Evolutionary conservation across 768 basidiomycete genomes (phyloP).

Genomic region (Mycena belliarum): DNA sequence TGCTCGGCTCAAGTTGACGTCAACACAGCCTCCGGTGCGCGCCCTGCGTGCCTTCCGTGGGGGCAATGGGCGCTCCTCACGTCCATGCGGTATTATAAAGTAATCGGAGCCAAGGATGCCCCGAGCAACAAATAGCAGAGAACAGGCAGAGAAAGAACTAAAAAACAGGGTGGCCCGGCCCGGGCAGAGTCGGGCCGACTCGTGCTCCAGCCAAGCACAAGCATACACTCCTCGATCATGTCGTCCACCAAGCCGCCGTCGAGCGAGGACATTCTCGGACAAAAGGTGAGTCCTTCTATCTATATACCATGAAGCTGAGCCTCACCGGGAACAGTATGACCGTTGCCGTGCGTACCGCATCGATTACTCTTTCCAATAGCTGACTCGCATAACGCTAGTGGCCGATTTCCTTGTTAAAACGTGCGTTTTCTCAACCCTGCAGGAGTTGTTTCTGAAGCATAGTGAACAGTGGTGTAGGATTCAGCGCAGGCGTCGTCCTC

Average conservation of each 20-base stretch:
- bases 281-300: constrained; percentile 66
- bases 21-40: constrained; percentile 4
- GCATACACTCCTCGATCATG: constrained; percentile 29
- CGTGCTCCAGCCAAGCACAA: neutral
- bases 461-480: constrained; percentile 73
- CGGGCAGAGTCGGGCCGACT: neutral
- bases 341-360: constrained; percentile 69
- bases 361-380: constrained; percentile 5
- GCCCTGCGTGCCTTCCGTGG: neutral
- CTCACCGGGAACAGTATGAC: constrained; percentile 63
- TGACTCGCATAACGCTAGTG: constrained; percentile 43
- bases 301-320: neutral
- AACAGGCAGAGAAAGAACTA: too few relatives aligned
- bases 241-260: constrained; percentile 68
- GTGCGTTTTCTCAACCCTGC: constrained; percentile 43
- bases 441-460: constrained; percentile 13
- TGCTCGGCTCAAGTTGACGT: neutral
- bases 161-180: too few relatives aligned
- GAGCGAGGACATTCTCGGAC: constrained; percentile 87
- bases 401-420: constrained; percentile 86
- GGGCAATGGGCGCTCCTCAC: neutral
- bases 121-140: too few relatives aligned
- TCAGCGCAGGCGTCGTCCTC: constrained; percentile 84
- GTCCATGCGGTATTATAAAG: neutral
- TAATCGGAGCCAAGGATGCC: too few relatives aligned